Conservation (phyloP, 2,329 filamentous ascomycete genomes). For the Nectriaceae sp. region DNA sequence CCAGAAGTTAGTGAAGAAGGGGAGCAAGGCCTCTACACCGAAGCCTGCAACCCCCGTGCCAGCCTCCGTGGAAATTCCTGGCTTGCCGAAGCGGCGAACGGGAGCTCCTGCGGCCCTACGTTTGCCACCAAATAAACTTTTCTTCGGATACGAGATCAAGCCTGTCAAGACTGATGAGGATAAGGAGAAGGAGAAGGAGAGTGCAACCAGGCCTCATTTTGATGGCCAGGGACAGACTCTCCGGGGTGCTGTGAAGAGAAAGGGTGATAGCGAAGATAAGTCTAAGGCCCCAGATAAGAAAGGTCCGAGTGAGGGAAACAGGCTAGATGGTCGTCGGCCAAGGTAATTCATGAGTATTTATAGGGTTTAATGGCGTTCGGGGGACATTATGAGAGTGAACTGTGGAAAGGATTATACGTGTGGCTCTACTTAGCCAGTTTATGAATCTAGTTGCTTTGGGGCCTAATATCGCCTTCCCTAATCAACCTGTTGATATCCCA, state of each 20-base stretch:
- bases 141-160: constrained; percentile 94
- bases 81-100: constrained; percentile 47
- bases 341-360: constrained; percentile 21
- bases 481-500: no score
- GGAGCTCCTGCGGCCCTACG: constrained; percentile 87
- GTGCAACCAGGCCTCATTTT: constrained; percentile 73
- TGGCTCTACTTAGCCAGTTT: constrained; percentile 1
- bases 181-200: constrained; percentile 64
- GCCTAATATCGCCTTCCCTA: no score
- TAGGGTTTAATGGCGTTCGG: constrained; percentile 24
- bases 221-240: constrained; percentile 84
- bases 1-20: constrained; percentile 84
- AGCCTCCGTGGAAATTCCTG: constrained; percentile 24
- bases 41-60: constrained; percentile 72
- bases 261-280: constrained; percentile 55
- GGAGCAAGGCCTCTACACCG: constrained; percentile 64
- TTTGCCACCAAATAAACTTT: constrained; percentile 84
- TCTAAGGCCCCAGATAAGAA: constrained; percentile 51
- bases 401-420: not conserved
- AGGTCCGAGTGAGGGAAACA: constrained; percentile 42
- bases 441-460: not conserved
- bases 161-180: constrained; percentile 80
- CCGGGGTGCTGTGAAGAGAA: constrained; percentile 70
- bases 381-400: constrained; percentile 7
- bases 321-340: constrained; percentile 45